phyloP scores from a whole-genome alignment of 176 grass and related monocot species.

The Phragmites australis region DNA sequence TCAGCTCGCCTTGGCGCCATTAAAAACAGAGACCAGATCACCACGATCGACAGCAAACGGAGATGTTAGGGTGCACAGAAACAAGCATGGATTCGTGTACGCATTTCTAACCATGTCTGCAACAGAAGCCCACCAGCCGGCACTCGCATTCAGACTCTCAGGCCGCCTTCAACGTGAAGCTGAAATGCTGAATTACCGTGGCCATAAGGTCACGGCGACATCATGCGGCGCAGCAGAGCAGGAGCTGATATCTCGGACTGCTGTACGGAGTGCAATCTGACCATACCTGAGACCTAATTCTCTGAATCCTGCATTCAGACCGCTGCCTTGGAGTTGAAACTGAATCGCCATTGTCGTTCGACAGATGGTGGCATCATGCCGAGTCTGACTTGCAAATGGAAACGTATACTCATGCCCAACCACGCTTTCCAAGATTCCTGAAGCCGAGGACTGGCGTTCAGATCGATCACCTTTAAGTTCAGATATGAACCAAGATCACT shows the following conservation, averaged over 20 bases:
- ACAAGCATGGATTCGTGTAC: constrained; percentile 34
- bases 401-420: constrained; percentile 42
- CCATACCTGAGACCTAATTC: constrained; percentile 37
- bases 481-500: neutral
- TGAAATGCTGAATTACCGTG: neutral
- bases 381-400: constrained; percentile 22
- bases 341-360: constrained; percentile 32
- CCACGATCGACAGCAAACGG: constrained; percentile 13
- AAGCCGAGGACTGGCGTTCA: constrained; percentile 8
- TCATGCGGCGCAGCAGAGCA: neutral
- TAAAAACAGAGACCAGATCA: constrained; percentile 16
- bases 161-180: constrained; percentile 30
- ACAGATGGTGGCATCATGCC: constrained; percentile 15
- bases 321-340: constrained; percentile 20
- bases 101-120: constrained; percentile 38
- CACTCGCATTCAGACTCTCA: constrained; percentile 21
- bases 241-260: neutral
- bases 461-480: constrained; percentile 25
- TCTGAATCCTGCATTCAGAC: constrained; percentile 29
- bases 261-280: constrained; percentile 44
- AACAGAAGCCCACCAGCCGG: constrained; percentile 13
- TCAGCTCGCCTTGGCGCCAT: constrained; percentile 37
- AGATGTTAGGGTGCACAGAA: neutral
- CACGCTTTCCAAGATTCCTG: constrained; percentile 38
- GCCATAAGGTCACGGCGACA: constrained; percentile 40